Evolutionary conservation across 2,329 filamentous ascomycete species (phyloP), one percentile per base, ranked within the genome.

Genomic region (Macrophomina pseudophaseolina): DNA sequence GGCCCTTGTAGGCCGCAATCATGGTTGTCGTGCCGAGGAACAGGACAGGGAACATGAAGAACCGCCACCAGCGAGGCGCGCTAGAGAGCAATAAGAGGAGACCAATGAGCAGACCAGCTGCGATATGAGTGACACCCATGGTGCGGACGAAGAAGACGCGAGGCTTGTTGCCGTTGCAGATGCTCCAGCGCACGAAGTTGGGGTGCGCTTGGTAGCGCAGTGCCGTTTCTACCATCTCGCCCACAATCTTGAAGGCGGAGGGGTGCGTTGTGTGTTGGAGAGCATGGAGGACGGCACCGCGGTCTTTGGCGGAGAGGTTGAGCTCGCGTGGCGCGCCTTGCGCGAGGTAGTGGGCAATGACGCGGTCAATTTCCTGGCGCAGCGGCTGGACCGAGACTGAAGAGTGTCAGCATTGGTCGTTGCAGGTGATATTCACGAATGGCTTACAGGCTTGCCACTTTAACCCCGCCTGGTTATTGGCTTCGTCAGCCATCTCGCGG

Each of bases 171-270:
- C 91, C 91, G 76, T 95, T 95, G 83, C 89, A 90, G 76, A 94
- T 92, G 56, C 87, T 88, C 91, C 91, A 94, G 66, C 91, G 88
- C 71, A 95, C 88, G 81, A 94, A 94, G 80, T 94, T 94, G 71
- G 91, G 91, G 72, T 94, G 91, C 1, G 90, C 88, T 75, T 94
- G 91, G 70, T 85, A 85, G 42, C 92, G 89, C 4, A 95, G 86
- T 5, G 86, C 85, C 73, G 84, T 85, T 74, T 94, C 92, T 35
- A 91, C 85, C 4, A 84, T 87, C 59, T 81, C 83, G 59, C 85
- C 82, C 49, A 92, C 81, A 32, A 84, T 79, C 35, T 83, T 81
- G 71, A 94, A 87, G 0, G 91, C 91, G 1, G 88, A 88, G 0
- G 92, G 92, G 74, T 94, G 91, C 0, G 91, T 94, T 0, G 91